Evolutionary conservation across 768 basidiomycete genomes (phyloP).

Genomic region (Hebeloma cylindrosporum): DNA sequence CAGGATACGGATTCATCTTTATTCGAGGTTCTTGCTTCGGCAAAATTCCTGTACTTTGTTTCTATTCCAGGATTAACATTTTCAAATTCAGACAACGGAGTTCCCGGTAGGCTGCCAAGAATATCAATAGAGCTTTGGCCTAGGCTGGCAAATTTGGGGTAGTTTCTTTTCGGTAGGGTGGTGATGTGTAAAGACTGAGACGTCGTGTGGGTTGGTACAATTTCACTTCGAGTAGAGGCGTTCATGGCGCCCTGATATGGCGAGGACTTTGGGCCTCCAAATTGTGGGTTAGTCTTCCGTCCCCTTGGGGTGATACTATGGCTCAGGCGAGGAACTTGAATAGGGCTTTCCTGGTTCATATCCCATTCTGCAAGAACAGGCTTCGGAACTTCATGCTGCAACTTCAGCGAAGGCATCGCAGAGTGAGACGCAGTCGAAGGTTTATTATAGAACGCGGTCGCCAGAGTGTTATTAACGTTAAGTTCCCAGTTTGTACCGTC

Average conservation of each 20-base stretch:
- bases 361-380: conserved; percentile 13
- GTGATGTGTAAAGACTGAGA: conserved; percentile 16
- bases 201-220: conserved; percentile 6
- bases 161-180: conserved; percentile 4
- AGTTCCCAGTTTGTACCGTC: conserved; percentile 1
- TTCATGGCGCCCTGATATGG: too few species aligned
- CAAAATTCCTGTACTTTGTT: background rate
- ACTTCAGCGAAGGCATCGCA: background rate
- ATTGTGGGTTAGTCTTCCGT: too few species aligned
- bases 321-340: too few species aligned
- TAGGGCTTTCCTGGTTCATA: conserved; percentile 3
- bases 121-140: too few species aligned
- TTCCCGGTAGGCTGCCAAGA: background rate
- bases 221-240: conserved; percentile 4
- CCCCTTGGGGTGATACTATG: too few species aligned
- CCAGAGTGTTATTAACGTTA: conserved; percentile 2
- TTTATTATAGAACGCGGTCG: background rate
- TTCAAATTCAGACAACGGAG: too few species aligned
- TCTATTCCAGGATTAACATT: too few species aligned
- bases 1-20: background rate
- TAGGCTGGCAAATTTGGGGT: conserved; percentile 13
- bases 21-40: background rate
- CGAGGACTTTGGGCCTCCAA: too few species aligned
- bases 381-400: background rate
- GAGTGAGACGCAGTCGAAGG: background rate